These are phyloP conservation scores for Pyrenochaeta sp. DNA, from an alignment of 2,329 filamentous ascomycete species.

Conservation along the genomic window DNA sequence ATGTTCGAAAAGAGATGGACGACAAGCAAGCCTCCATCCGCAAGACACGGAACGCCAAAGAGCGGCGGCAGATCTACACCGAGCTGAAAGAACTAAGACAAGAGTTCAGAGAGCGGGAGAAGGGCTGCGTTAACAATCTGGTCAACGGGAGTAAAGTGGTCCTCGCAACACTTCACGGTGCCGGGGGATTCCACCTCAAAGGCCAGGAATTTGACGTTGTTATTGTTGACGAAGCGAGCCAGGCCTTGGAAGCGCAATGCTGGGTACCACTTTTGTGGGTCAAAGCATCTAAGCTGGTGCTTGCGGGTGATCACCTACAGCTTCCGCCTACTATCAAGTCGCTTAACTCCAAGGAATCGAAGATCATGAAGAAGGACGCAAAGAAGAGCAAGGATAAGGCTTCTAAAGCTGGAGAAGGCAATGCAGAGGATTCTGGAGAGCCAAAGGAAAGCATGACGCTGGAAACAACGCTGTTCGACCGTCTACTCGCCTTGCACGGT, in stretches of 20 bases:
- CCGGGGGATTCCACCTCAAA: slow-evolving; percentile 83
- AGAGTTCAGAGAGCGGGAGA: slow-evolving; percentile 87
- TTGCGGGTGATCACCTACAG: slow-evolving; percentile 94
- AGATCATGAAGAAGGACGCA: slow-evolving; percentile 42
- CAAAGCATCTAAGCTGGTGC: slow-evolving; percentile 80
- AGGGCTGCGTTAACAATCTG: slow-evolving; percentile 78
- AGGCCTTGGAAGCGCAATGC: slow-evolving; percentile 94
- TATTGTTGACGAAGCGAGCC: slow-evolving; percentile 94
- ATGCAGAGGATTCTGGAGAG: slow-evolving; percentile 47
- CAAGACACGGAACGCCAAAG: slow-evolving; percentile 82
- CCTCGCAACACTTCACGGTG: slow-evolving; percentile 89
- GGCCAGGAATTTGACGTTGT: slow-evolving; percentile 89
- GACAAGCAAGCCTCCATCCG: slow-evolving; percentile 86
- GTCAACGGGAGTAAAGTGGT: slow-evolving; percentile 84
- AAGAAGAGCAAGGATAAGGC: slow-evolving; percentile 55
- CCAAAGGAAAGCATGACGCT: slow-evolving; percentile 64
- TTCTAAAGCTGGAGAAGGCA: slow-evolving; percentile 32
- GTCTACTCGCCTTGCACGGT: slow-evolving; percentile 83
- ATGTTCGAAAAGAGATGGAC: slow-evolving; percentile 93
- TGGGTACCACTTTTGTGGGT: slow-evolving; percentile 85
- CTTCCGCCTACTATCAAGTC: slow-evolving; percentile 95
- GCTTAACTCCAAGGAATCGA: slow-evolving; percentile 55
- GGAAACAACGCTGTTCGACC: slow-evolving; percentile 92
- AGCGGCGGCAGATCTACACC: slow-evolving; percentile 81
- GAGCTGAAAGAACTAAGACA: slow-evolving; percentile 86